phyloP scores from a whole-genome alignment of 371 early-diverging fungal genomes.

The Phascolomyces articulosus region DNA sequence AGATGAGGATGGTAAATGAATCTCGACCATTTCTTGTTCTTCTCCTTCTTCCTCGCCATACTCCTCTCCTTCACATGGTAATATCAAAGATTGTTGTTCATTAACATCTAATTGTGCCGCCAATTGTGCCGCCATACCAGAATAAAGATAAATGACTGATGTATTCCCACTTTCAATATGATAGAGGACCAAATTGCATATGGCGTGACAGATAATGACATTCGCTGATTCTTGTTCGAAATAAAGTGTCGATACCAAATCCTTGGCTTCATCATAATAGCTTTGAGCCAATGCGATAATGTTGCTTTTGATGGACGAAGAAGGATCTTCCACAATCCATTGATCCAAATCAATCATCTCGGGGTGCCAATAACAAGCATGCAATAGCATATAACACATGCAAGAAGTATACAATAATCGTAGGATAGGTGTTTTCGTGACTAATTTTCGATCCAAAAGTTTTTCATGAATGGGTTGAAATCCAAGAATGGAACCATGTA shows the following conservation, averaged over 20 bases:
- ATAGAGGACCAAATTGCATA: slow-evolving; percentile 46
- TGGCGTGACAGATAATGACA: slow-evolving; percentile 39
- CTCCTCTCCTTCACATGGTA: background rate
- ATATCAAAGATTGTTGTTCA: background rate
- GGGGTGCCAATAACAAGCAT: slow-evolving; percentile 48
- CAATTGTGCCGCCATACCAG: slow-evolving; percentile 52
- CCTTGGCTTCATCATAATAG: slow-evolving; percentile 45
- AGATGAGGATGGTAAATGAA: background rate
- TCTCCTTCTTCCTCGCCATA: background rate
- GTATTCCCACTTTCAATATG: slow-evolving; percentile 53
- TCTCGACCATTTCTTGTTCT: no score
- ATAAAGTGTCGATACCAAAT: slow-evolving; percentile 34
- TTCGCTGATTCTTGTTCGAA: slow-evolving; percentile 35
- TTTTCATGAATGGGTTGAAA: slow-evolving; percentile 25
- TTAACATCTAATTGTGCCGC: slow-evolving; percentile 38
- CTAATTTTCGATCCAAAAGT: slow-evolving; percentile 13
- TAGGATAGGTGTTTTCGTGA: slow-evolving; percentile 20
- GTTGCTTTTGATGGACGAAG: slow-evolving; percentile 7
- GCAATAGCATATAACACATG: slow-evolving; percentile 45
- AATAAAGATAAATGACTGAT: slow-evolving; percentile 42
- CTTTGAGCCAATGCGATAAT: slow-evolving; percentile 22
- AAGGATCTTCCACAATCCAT: no score
- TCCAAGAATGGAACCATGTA: slow-evolving; percentile 43
- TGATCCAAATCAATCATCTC: slow-evolving; percentile 27
- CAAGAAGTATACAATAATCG: slow-evolving; percentile 37